phyloP scores from a whole-genome alignment of 1,284 basidiomycete species.

The Ceraceosorus bombacis region DNA sequence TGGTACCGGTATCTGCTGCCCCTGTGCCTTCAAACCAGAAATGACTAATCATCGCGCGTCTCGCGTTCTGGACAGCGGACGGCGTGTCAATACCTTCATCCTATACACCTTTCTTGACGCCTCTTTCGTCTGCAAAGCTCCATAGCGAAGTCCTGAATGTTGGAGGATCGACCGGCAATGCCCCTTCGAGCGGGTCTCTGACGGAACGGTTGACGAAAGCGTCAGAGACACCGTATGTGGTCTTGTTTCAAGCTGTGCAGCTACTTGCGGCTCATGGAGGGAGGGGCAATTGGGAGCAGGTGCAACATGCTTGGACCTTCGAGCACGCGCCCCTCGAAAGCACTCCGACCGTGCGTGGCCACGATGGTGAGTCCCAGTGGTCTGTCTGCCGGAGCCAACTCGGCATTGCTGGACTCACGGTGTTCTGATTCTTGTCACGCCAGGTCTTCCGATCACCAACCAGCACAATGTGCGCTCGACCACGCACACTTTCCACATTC shows the following conservation, averaged over 20 bases:
- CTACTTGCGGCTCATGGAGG: conserved; percentile 52
- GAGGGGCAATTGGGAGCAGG: conserved; percentile 58
- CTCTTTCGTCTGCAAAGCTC: conserved; percentile 83
- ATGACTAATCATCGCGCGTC: conserved; percentile 57
- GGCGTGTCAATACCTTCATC: conserved; percentile 94
- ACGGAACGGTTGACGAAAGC: conserved; percentile 50
- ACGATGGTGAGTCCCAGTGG: neutral
- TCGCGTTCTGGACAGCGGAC: conserved; percentile 61
- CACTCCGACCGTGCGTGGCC: conserved; percentile 27
- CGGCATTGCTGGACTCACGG: neutral
- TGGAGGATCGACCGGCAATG: neutral
- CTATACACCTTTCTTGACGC: conserved; percentile 89
- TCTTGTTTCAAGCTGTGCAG: conserved; percentile 82
- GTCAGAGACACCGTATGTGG: conserved; percentile 90
- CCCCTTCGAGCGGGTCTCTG: conserved; percentile 11
- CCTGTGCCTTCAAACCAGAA: neutral
- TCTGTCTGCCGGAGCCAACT: neutral
- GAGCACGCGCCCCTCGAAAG: conserved; percentile 58
- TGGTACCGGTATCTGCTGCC: no score
- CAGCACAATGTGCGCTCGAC: conserved; percentile 50
- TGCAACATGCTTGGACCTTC: conserved; percentile 97
- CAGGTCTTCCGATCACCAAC: conserved; percentile 50
- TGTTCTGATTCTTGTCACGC: conserved; percentile 1
- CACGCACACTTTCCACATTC: conserved; percentile 71
- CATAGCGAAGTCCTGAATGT: conserved; percentile 54